Percentiles rank a stretch among this genome's conserved stretches.
phyloP scores from a whole-genome alignment of 1,284 basidiomycete species.

The Rhodotorula sp. region DNA sequence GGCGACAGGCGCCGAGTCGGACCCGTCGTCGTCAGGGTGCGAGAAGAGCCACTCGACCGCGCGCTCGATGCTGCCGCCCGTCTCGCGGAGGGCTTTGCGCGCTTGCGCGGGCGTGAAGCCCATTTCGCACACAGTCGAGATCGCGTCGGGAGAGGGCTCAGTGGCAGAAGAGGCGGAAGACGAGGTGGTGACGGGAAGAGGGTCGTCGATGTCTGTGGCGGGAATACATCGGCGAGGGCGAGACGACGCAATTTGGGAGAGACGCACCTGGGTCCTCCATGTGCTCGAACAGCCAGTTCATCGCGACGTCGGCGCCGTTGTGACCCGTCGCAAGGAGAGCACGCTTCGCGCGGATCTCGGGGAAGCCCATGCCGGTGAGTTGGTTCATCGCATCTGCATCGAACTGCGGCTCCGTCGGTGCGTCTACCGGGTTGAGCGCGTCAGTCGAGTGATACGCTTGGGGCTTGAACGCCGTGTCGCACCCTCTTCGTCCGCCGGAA shows the following conservation, averaged over 20 bases:
- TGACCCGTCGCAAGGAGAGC: slow-evolving; percentile 87
- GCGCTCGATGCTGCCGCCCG: slow-evolving; percentile 72
- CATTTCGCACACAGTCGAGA: slow-evolving; percentile 74
- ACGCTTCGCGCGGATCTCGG: slow-evolving; percentile 74
- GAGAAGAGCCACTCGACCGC: slow-evolving; percentile 98
- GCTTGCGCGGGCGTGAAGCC: slow-evolving; percentile 85
- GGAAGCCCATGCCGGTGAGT: slow-evolving; percentile 86
- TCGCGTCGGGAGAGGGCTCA: slow-evolving; percentile 67
- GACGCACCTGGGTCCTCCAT: slow-evolving; percentile 84
- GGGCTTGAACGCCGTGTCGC: slow-evolving; percentile 10
- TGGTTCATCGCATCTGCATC: slow-evolving; percentile 70
- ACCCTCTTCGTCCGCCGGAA: slow-evolving; percentile 62
- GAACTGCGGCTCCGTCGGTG: slow-evolving; percentile 54
- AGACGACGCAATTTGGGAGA: not conserved
- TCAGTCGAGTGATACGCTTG: not conserved
- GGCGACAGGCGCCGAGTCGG: slow-evolving; percentile 53
- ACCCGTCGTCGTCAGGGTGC: slow-evolving; percentile 82
- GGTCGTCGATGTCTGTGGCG: slow-evolving; percentile 86
- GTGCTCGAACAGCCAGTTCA: slow-evolving; percentile 93
- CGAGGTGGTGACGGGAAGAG: slow-evolving; percentile 56
- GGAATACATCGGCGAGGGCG: no score
- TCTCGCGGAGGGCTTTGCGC: slow-evolving; percentile 79
- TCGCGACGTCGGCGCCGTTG: slow-evolving; percentile 74
- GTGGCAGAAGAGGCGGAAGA: slow-evolving; percentile 39
- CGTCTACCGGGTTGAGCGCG: not conserved